A percentile compares a stretch with the other conserved stretches of the same genome.
These are phyloP conservation scores for Tremella mesenterica DNA, from an alignment of 768 basidiomycete genomes.

Conservation along the genomic window DNA sequence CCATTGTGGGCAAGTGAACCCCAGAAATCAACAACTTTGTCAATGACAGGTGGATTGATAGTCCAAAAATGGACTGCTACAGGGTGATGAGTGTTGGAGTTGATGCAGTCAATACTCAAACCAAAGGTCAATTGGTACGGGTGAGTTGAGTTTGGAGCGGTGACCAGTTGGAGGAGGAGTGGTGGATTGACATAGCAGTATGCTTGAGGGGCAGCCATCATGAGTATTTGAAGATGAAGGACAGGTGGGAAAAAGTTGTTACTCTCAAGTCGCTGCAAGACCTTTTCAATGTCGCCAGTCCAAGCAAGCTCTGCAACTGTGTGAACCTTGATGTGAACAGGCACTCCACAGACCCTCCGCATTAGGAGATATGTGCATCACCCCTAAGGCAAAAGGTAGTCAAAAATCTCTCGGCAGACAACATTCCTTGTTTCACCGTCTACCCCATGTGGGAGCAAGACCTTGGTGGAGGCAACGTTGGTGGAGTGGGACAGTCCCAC, in stretches of 20 bases:
- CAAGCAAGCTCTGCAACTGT: no score
- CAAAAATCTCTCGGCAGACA: constrained; percentile 41
- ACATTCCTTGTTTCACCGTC: constrained; percentile 29
- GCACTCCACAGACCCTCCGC: no score
- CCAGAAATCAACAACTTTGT: background rate
- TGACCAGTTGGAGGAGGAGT: background rate
- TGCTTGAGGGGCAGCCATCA: background rate
- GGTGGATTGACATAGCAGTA: background rate
- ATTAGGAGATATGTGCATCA: no score
- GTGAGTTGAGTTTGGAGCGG: background rate
- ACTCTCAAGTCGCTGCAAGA: no score
- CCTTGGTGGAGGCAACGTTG: constrained; percentile 34
- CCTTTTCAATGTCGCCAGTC: no score
- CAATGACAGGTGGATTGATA: background rate
- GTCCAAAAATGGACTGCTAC: background rate
- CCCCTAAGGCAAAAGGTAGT: background rate
- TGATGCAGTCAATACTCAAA: background rate
- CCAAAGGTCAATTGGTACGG: background rate
- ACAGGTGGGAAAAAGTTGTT: no score
- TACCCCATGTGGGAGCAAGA: constrained; percentile 26
- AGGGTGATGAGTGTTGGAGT: background rate
- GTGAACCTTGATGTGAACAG: no score
- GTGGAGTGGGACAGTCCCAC: constrained; percentile 48
- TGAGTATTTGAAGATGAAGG: background rate
- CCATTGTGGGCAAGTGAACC: constrained; percentile 2